Evolutionary conservation across 2,329 filamentous ascomycete genomes (phyloP).

Genomic region (Calonectria hongkongensis): DNA sequence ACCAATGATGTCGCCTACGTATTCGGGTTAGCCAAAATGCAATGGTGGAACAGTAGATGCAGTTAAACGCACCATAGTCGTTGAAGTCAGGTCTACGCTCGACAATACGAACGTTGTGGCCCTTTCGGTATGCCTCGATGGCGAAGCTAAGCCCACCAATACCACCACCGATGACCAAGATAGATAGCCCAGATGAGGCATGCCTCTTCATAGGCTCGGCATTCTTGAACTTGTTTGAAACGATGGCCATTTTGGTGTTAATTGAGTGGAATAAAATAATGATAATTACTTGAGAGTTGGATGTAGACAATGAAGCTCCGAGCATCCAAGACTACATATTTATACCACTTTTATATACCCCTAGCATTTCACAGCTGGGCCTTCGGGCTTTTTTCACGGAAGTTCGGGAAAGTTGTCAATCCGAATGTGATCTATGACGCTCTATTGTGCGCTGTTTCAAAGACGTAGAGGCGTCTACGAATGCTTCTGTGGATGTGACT

Average conservation of each 20-base stretch:
- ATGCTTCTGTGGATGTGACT: not conserved
- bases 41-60: not conserved
- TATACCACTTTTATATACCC: not conserved
- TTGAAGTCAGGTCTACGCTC: not conserved
- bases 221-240: not conserved
- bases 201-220: not conserved
- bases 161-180: not conserved
- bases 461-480: not conserved
- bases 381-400: not conserved
- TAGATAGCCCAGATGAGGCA: not conserved
- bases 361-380: not conserved
- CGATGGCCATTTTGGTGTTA: not conserved
- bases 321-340: not conserved
- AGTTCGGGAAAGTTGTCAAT: not conserved
- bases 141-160: not conserved
- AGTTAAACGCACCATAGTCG: not conserved
- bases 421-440: not conserved
- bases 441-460: not conserved
- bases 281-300: not conserved
- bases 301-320: not conserved
- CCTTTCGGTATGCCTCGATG: not conserved
- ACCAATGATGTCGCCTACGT: not conserved
- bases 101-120: not conserved
- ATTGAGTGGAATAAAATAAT: not conserved
- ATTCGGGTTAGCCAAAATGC: not conserved